Evolutionary conservation across 768 basidiomycete genomes (phyloP), one percentile per base, ranked within the genome.

Genomic region (Boletus subparvulus): DNA sequence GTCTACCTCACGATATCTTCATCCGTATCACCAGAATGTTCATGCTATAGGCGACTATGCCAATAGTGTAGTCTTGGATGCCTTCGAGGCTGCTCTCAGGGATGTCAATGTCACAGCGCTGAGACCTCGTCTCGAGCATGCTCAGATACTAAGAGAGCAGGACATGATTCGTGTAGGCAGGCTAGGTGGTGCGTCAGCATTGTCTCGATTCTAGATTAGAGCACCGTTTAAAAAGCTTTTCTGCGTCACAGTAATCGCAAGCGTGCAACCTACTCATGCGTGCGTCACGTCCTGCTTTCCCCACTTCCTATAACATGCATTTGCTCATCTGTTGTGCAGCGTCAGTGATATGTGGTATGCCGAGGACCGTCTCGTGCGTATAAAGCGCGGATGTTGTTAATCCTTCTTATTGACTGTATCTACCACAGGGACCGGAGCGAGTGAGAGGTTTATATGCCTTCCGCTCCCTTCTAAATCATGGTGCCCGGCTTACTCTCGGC

Each of bases 291-390:
- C 11, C 16, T 28, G 2, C 36, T n/a, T 48, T 56, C 41, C 30
- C 21, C 40, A 21, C 28, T 42, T 14, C 26, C 28, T 35, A 21
- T 44, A 56, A 55, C 43, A n/a, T 51, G 30, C 2, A 7, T 45
- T 45, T 39, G 46, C 8, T 14, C 30, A 41, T 28, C 36, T 45
- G 21, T 24, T 24, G 32, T 43, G 55, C 63, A 88, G 87, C 51
- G 87, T 81, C 59, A 89, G 87, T 60, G 91, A 92, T 65, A 95
- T 96, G 93, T 87, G 86, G 81, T 96, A 89, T 68, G 93, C 90
- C 8, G 83, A 94, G 71, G 82, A 85, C 24, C 86, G 92, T 51
- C 70, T 96, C 62, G 91, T 91, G 61, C 64, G 82, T 72, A 40
- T 30, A 2, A 50, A 36, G 26, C 21, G 16, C 32, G 36, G 19